These are phyloP conservation scores for Puccinellia tenuiflora DNA, from an alignment of 176 grass and related monocot genomes.

Conservation along the genomic window DNA sequence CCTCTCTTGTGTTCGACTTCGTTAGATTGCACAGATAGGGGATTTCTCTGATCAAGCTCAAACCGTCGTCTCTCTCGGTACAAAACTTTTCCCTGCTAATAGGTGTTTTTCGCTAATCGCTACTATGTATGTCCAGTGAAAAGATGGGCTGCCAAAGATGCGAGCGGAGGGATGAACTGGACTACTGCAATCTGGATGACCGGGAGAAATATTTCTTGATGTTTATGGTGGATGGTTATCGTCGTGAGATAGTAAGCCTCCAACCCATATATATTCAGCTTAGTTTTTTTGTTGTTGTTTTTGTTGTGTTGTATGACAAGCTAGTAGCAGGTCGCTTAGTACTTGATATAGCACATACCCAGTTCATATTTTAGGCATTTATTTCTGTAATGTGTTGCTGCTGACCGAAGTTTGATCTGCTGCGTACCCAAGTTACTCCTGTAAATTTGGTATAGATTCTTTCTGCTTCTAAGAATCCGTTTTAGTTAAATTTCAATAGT, in stretches of 20 bases:
- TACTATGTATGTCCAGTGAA: not conserved
- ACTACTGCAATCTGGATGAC: conserved; percentile 9
- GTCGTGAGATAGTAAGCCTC: not conserved
- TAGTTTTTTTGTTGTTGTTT: not conserved
- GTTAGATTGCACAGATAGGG: no score
- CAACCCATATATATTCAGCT: not conserved
- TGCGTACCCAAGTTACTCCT: not conserved
- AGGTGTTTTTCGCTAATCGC: not conserved
- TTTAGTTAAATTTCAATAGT: not conserved
- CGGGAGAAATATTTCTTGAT: not conserved
- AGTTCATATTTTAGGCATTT: not conserved
- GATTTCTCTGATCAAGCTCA: not conserved
- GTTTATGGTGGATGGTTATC: not conserved
- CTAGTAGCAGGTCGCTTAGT: not conserved
- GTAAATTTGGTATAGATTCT: not conserved
- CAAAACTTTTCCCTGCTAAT: not conserved
- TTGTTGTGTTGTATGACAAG: not conserved
- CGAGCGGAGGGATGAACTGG: not conserved
- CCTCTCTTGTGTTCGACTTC: not conserved
- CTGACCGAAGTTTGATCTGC: not conserved
- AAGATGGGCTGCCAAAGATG: not conserved
- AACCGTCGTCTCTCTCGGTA: not conserved
- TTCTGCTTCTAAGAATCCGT: not conserved
- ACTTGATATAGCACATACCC: not conserved
- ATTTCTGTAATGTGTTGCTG: not conserved